These are phyloP conservation scores for Rhodofomes roseus DNA, from an alignment of 1,284 basidiomycete genomes.

Conservation along the genomic window DNA sequence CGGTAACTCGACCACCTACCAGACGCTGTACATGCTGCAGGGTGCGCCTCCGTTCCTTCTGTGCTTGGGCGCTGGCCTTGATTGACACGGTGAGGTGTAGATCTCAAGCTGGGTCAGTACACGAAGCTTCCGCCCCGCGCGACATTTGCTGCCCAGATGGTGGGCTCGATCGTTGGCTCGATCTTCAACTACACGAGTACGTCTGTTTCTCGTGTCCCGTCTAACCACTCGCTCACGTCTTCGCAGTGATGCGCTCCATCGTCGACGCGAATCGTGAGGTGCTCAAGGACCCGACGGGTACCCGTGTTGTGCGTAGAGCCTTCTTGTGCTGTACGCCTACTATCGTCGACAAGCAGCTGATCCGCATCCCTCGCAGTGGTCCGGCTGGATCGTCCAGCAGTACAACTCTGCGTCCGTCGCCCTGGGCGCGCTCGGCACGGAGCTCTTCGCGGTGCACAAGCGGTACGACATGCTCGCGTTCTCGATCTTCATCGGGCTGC, in stretches of 20 bases:
- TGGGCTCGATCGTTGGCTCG: slow-evolving; percentile 39
- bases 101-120: slow-evolving; percentile 60
- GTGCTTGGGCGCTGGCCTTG: slow-evolving; percentile 7
- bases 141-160: slow-evolving; percentile 47
- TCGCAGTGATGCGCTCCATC: slow-evolving; percentile 47
- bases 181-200: slow-evolving; percentile 52
- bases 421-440: slow-evolving; percentile 51
- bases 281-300: slow-evolving; percentile 46
- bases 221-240: background rate
- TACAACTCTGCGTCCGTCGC: slow-evolving; percentile 55
- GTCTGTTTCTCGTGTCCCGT: slow-evolving; percentile 7
- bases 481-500: slow-evolving; percentile 45
- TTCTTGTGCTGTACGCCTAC: background rate
- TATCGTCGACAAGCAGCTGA: background rate
- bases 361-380: slow-evolving; percentile 31
- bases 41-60: slow-evolving; percentile 25
- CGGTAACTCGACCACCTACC: slow-evolving; percentile 57
- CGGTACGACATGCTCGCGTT: slow-evolving; percentile 49
- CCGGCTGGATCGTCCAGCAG: slow-evolving; percentile 48
- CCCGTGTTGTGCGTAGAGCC: slow-evolving; percentile 33
- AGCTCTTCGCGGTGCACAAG: slow-evolving; percentile 39
- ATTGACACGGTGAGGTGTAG: slow-evolving; percentile 19
- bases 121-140: slow-evolving; percentile 46
- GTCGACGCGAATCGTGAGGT: slow-evolving; percentile 44
- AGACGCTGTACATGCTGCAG: slow-evolving; percentile 55